Percentiles rank a stretch among this genome's conserved stretches.
phyloP scores from a whole-genome alignment of 2,329 filamentous ascomycete species.

The Stagonosporopsis chrysanthemi region DNA sequence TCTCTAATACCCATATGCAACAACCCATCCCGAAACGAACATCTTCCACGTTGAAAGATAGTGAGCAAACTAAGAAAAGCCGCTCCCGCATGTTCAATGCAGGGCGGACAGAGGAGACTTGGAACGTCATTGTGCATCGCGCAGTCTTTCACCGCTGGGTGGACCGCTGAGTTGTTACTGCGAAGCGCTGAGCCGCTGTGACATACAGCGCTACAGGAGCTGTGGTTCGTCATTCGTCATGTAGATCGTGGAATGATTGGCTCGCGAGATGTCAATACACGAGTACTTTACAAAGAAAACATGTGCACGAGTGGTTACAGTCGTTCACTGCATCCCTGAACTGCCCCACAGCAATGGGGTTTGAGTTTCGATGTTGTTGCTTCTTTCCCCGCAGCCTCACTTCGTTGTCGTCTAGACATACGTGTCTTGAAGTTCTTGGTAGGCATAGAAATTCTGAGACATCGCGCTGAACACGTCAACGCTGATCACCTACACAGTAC shows the following conservation, averaged over 20 bases:
- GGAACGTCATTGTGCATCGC: conserved; percentile 6
- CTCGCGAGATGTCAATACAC: not conserved
- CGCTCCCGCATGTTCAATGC: conserved; percentile 1
- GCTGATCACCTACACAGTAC: too few relatives aligned
- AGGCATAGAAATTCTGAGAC: too few relatives aligned
- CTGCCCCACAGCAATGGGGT: too few relatives aligned
- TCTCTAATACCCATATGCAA: conserved; percentile 5
- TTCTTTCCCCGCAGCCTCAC: too few relatives aligned
- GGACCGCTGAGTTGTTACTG: not conserved
- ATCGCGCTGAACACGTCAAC: too few relatives aligned
- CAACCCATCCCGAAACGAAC: not conserved
- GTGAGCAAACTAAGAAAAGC: conserved; percentile 8
- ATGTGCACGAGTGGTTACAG: not conserved
- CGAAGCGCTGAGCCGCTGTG: not conserved
- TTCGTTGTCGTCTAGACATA: too few relatives aligned
- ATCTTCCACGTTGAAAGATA: not conserved
- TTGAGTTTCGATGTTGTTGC: too few relatives aligned
- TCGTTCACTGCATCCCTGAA: not conserved
- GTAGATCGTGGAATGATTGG: not conserved
- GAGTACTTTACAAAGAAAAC: not conserved
- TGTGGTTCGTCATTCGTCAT: not conserved
- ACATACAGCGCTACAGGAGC: not conserved
- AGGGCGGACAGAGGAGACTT: not conserved
- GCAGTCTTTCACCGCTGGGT: not conserved
- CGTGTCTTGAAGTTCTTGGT: too few relatives aligned